These are phyloP conservation scores for Backusella sp. DNA, from an alignment of 192 early-diverging fungal genomes.

Conservation along the genomic window DNA sequence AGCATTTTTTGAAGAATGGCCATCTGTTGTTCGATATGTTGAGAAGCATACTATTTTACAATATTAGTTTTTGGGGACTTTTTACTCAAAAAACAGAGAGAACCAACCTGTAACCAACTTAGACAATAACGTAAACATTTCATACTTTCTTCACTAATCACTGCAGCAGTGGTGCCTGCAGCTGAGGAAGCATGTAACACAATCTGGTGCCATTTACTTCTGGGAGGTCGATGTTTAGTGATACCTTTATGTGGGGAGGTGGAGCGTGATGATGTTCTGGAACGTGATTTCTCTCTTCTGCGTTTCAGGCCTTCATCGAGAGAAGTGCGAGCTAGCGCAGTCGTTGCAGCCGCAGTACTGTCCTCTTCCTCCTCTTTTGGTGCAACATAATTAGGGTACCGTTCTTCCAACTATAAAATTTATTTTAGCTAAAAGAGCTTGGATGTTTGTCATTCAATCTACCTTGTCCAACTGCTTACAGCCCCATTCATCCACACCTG, in stretches of 20 bases:
- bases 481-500: conserved; percentile 15
- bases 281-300: conserved; percentile 32
- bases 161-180: conserved; percentile 68
- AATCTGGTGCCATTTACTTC: conserved; percentile 58
- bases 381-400: conserved; percentile 32
- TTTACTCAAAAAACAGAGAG: not conserved
- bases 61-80: no score
- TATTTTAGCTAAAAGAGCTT: not conserved
- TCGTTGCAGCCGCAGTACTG: conserved; percentile 21
- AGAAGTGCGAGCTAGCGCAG: conserved; percentile 39
- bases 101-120: conserved; percentile 70
- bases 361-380: conserved; percentile 30
- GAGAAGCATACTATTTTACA: conserved; percentile 65
- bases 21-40: conserved; percentile 71
- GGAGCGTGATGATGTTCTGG: conserved; percentile 34
- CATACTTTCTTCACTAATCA: conserved; percentile 88
- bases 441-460: not conserved
- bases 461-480: conserved; percentile 8
- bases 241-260: conserved; percentile 30
- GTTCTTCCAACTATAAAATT: conserved; percentile 18
- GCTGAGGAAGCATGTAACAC: conserved; percentile 60
- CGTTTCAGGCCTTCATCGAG: conserved; percentile 7
- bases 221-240: conserved; percentile 27
- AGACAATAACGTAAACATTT: conserved; percentile 86
- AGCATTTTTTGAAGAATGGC: conserved; percentile 57